Evolutionary conservation across 1,284 basidiomycete species (phyloP).

Genomic region (Rhodotorula sp.): DNA sequence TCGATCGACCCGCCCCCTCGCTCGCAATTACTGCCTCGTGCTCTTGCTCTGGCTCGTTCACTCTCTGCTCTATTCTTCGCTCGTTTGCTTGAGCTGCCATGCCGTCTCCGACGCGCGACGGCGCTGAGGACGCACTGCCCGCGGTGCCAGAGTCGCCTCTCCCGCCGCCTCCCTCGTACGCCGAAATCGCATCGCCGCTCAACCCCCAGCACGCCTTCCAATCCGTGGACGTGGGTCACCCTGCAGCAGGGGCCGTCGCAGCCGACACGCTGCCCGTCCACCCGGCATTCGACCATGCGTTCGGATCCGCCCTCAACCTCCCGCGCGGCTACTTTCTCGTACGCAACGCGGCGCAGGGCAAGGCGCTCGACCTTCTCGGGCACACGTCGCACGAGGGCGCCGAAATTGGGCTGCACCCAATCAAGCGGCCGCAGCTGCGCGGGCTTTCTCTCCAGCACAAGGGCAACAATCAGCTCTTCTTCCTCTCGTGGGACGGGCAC

Average conservation of each 20-base stretch:
- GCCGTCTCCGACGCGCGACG: background rate
- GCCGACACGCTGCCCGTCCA: background rate
- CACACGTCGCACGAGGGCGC: slow-evolving; percentile 28
- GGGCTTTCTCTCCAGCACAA: slow-evolving; percentile 14
- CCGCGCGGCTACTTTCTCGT: slow-evolving; percentile 38
- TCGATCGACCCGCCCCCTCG: slow-evolving; percentile 1
- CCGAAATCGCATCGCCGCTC: slow-evolving; percentile 4
- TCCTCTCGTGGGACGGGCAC: slow-evolving; percentile 32
- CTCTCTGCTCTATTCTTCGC: background rate
- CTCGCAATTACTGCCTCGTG: too few species aligned
- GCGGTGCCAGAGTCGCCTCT: background rate
- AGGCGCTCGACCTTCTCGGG: slow-evolving; percentile 31
- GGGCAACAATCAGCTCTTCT: slow-evolving; percentile 29
- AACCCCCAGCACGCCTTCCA: background rate
- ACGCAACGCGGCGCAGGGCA: slow-evolving; percentile 26
- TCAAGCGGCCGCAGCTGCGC: slow-evolving; percentile 30
- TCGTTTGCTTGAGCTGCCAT: background rate
- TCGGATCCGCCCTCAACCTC: slow-evolving; percentile 11
- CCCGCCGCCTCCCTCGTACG: slow-evolving; percentile 11
- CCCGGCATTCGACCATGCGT: slow-evolving; percentile 19
- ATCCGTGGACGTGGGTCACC: too few species aligned
- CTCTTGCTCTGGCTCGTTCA: background rate
- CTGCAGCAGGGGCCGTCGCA: too few species aligned
- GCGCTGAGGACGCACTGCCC: too few species aligned
- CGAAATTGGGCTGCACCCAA: slow-evolving; percentile 31